Base-by-base conservation (phyloP, 2,329 filamentous ascomycete genomes). In the Calycina marina region DNA sequence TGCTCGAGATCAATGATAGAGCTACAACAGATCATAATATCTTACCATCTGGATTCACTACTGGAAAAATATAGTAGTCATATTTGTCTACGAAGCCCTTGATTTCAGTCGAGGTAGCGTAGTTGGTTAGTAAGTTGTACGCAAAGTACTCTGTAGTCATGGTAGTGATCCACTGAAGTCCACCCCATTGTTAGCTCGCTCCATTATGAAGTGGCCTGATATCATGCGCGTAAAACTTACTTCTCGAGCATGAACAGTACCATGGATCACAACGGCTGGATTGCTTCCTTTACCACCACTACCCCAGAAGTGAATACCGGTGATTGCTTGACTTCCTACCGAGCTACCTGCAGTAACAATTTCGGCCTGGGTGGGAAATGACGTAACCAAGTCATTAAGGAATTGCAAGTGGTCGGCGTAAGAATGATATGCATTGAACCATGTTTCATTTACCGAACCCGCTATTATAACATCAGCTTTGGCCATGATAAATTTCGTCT, bases 51-150 rank as follows among this genome's bases (percentile, higher is more conserved):
- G 69, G 69, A 46, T 77, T 76, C 11, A 72, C 68, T 14, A 75
- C 54, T 3, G 72, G 71, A 38, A 76, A 61, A 42, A 79, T 63
- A 50, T 74, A 77, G 42, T 74, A 74, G 53, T 80, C 76, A 47
- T 72, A 76, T 34, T 60, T 67, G 51, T 77, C 62, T 14, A 77
- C 59, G 32, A 68, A 61, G 1, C 52, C 47, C 24, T 51, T 57
- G 24, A 63, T 52, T 4, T 52, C 48, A 1, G 53, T 42, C n/a
- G 53, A 42, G 12, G 51, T 50, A 18, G 45, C 47, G 43, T 68
- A 69, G 30, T 59, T 57, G 20, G 54, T 54, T 12, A 72, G 51
- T 18, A 74, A 54, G 12, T 58, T 52, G 39, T 61, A 62, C 6
- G 62, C 58, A 11, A 69, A 51, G 47, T 69, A 73, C 46, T 73